phyloP scores from a whole-genome alignment of 2,329 filamentous ascomycete species.

The Hymenoscyphus repandus region DNA sequence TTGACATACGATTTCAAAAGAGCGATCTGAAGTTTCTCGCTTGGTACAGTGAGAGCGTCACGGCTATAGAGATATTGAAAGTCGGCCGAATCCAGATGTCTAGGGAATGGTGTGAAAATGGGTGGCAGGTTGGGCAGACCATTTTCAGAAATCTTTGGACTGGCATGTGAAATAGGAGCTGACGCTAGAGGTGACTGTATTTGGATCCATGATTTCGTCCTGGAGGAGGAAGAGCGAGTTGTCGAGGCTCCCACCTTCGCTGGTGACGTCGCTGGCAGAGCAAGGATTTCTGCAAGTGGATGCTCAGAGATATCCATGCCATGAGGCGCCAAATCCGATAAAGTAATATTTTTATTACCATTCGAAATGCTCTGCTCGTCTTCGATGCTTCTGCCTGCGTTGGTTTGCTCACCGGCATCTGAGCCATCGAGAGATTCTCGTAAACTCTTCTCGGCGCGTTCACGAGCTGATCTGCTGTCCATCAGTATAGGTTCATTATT shows the following conservation, averaged over 20 bases:
- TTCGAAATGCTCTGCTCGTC: not conserved
- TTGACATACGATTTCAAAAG: constrained; percentile 19
- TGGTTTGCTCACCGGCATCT: not conserved
- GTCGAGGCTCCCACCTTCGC: not conserved
- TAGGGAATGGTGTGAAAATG: constrained; percentile 11
- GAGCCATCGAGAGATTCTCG: not conserved
- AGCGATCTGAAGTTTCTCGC: constrained; percentile 11
- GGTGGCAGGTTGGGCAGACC: constrained; percentile 3
- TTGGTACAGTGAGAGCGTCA: constrained; percentile 19
- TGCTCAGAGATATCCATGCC: constrained; percentile 11
- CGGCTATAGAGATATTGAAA: constrained; percentile 12
- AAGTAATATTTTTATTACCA: not conserved
- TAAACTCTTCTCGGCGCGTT: constrained; percentile 4
- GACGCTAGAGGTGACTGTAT: constrained; percentile 11
- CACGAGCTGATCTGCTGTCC: constrained; percentile 2
- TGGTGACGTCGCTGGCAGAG: not conserved
- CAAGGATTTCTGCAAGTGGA: constrained; percentile 7
- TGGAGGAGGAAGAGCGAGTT: not conserved
- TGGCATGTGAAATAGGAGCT: not conserved
- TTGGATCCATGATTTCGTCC: constrained; percentile 11
- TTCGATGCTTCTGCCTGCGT: not conserved
- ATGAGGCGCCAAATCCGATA: constrained; percentile 6
- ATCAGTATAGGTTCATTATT: not conserved
- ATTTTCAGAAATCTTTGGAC: not conserved
- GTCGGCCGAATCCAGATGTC: constrained; percentile 8